Evolutionary conservation across 208 protist genomes (phyloP).

Genomic region (Acanthamoeba triangularis): DNA sequence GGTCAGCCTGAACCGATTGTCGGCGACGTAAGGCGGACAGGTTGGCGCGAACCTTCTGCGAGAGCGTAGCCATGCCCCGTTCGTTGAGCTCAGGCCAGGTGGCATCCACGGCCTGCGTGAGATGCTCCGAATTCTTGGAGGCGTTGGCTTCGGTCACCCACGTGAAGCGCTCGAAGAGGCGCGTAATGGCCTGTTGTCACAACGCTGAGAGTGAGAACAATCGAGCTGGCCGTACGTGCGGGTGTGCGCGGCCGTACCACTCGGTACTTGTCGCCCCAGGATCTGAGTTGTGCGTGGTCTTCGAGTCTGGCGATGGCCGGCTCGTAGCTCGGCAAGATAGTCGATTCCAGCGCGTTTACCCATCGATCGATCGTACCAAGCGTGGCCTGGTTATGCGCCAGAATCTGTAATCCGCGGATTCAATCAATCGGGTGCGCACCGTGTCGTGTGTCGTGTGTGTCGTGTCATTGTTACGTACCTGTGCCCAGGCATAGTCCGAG

Average conservation of each 20-base stretch:
- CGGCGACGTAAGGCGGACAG: background rate
- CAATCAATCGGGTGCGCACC: background rate
- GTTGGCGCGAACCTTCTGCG: conserved; percentile 2
- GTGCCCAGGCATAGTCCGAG: conserved; percentile 15
- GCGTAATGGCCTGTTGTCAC: background rate
- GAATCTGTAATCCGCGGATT: background rate
- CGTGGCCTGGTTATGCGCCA: background rate
- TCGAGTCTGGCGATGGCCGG: background rate
- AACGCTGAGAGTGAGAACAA: background rate
- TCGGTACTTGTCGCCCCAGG: conserved; percentile 14
- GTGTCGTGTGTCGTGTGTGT: too few relatives aligned
- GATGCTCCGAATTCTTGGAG: background rate
- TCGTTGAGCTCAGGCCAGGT: background rate
- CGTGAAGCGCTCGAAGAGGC: conserved; percentile 43
- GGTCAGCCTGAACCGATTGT: background rate
- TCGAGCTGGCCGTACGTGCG: too few relatives aligned
- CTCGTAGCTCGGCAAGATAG: background rate
- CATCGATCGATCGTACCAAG: background rate
- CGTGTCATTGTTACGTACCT: background rate
- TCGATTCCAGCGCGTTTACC: conserved; percentile 7
- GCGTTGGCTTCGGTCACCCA: conserved; percentile 30
- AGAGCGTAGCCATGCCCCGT: background rate
- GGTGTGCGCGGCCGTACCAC: background rate
- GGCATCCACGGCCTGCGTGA: conserved; percentile 16
- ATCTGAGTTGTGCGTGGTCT: background rate